Evolutionary conservation across 169 alveolate genomes (phyloP).

Genomic region (Miamiensis avidus): DNA sequence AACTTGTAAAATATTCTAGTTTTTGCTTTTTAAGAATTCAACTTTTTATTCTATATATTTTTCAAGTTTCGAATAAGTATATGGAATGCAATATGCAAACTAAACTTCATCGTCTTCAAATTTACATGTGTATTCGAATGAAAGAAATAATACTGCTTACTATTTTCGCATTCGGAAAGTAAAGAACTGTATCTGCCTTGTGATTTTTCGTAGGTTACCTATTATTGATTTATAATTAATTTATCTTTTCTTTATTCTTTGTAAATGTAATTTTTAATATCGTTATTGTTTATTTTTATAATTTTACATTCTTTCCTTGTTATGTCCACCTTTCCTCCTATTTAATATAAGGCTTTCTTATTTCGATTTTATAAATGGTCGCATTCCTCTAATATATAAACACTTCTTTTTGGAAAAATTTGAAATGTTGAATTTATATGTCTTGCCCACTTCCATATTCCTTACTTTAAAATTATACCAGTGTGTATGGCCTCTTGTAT

Average conservation of each 20-base stretch:
- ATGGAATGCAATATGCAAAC: neutral
- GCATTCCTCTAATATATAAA: constrained; percentile 76
- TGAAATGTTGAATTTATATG: constrained; percentile 71
- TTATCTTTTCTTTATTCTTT: no score
- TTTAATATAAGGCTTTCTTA: constrained; percentile 7
- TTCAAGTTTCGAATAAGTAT: neutral
- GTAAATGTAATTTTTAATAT: no score
- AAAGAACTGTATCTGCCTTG: neutral
- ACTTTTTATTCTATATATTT: no score
- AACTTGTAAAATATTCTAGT: no score
- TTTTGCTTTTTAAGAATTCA: neutral
- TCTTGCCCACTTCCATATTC: constrained; percentile 48
- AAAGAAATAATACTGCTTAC: neutral
- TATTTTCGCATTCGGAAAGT: no score
- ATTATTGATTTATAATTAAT: neutral
- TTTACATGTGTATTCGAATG: neutral
- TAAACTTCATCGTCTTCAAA: neutral
- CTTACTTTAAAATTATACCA: constrained; percentile 87
- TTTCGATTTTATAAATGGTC: constrained; percentile 51
- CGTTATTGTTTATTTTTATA: constrained; percentile 47
- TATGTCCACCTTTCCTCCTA: constrained; percentile 52
- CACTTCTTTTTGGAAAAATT: constrained; percentile 80
- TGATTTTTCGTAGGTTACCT: neutral
- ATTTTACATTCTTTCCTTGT: constrained; percentile 62
- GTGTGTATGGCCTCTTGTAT: constrained; percentile 88